Percentiles rank a stretch among this genome's conserved stretches.
phyloP scores from a whole-genome alignment of 441 rosid species.

The Populus tomentosa region DNA sequence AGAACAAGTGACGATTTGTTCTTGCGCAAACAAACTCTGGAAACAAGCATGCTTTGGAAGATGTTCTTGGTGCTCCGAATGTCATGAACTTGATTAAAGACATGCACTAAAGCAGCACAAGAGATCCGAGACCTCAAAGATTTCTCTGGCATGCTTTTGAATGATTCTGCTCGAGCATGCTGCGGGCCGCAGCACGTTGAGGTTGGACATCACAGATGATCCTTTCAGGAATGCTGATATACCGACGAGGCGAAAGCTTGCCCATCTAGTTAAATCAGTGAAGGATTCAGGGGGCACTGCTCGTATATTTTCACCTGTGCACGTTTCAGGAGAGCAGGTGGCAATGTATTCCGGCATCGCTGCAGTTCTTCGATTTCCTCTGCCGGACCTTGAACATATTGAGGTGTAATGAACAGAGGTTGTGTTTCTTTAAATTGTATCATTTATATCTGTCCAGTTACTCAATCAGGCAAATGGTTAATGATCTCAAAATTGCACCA shows the following conservation, averaged over 20 bases:
- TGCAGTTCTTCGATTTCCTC: slow-evolving; percentile 86
- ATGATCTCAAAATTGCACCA: no score
- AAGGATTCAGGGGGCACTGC: slow-evolving; percentile 69
- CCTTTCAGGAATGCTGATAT: slow-evolving; percentile 79
- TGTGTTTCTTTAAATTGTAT: no score
- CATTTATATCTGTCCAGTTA: no score
- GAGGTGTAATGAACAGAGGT: slow-evolving; percentile 50
- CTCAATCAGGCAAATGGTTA: no score
- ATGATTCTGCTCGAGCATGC: slow-evolving; percentile 81
- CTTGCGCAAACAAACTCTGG: slow-evolving; percentile 89
- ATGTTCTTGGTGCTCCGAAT: slow-evolving; percentile 77
- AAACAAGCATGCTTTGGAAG: slow-evolving; percentile 82
- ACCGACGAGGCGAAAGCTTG: slow-evolving; percentile 57
- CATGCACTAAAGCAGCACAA: slow-evolving; percentile 88
- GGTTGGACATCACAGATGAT: slow-evolving; percentile 85
- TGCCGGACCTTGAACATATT: slow-evolving; percentile 89
- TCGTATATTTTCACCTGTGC: slow-evolving; percentile 86
- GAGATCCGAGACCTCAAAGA: slow-evolving; percentile 91
- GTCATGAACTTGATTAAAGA: slow-evolving; percentile 89
- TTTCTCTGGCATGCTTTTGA: slow-evolving; percentile 85
- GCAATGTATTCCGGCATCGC: slow-evolving; percentile 81
- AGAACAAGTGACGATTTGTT: slow-evolving; percentile 75
- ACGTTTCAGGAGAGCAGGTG: slow-evolving; percentile 88
- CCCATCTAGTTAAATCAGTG: slow-evolving; percentile 66
- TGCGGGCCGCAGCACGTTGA: slow-evolving; percentile 96